Percentiles rank a stretch among this genome's conserved stretches.
phyloP scores from a whole-genome alignment of 2,329 filamentous ascomycete species.

The Scolecobasidium constrictum region DNA sequence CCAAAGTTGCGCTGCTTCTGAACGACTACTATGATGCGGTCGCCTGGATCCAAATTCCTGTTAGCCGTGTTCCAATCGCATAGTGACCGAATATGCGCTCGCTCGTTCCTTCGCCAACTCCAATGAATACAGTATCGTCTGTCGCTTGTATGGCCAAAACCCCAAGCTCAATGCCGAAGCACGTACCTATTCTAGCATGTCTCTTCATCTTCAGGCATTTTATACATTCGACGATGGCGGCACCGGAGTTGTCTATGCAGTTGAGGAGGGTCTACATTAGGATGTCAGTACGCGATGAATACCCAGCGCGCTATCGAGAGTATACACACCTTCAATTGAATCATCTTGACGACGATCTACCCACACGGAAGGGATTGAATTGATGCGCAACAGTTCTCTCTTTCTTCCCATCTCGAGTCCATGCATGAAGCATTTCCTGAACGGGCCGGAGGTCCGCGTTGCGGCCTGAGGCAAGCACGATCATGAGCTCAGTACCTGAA shows the following conservation, averaged over 20 bases:
- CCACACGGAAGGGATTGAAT: no score
- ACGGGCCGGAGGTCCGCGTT: no score
- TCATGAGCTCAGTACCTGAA: no score
- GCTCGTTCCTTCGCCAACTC: no score
- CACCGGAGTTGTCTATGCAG: constrained; percentile 99
- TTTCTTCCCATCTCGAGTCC: no score
- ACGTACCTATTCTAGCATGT: constrained; percentile 78
- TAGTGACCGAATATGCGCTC: background rate
- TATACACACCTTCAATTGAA: constrained; percentile 57
- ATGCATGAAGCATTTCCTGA: no score
- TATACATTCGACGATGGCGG: constrained; percentile 92
- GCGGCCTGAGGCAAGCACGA: no score
- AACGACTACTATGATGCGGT: constrained; percentile 93
- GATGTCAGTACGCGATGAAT: background rate
- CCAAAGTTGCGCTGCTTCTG: constrained; percentile 83
- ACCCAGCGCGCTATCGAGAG: background rate
- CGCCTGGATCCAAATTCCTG: no score
- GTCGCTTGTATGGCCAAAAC: no score
- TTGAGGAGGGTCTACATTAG: constrained; percentile 78
- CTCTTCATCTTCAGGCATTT: constrained; percentile 86
- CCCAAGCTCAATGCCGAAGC: no score
- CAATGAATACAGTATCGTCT: background rate
- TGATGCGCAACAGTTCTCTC: no score
- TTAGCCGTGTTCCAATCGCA: constrained; percentile 5
- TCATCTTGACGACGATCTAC: constrained; percentile 10